Percentiles rank a stretch among this genome's conserved stretches.
Conservation (phyloP, 1,284 basidiomycete species). For the Heterobasidion parviporum region DNA sequence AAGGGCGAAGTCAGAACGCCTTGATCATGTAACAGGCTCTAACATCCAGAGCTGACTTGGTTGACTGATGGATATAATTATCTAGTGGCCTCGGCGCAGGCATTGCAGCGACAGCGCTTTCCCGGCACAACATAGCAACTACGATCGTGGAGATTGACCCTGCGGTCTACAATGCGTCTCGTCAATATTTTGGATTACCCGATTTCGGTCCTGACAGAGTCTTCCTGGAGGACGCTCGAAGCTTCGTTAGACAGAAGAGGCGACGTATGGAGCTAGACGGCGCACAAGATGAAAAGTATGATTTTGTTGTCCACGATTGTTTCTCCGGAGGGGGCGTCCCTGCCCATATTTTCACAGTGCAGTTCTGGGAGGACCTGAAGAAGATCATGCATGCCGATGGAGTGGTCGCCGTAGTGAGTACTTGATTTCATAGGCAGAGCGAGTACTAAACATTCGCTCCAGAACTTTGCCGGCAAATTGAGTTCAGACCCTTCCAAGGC, state of each 20-base stretch:
- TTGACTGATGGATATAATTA: neutral
- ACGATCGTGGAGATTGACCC: constrained; percentile 85
- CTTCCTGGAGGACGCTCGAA: constrained; percentile 69
- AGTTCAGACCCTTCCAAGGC: constrained; percentile 55
- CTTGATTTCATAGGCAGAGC: constrained; percentile 6
- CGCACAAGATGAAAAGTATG: constrained; percentile 38
- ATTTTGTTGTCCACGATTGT: constrained; percentile 83
- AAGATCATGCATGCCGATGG: constrained; percentile 61
- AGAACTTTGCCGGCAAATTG: constrained; percentile 71
- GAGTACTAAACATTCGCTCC: constrained; percentile 22
- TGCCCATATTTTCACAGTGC: constrained; percentile 68
- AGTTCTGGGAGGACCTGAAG: constrained; percentile 75
- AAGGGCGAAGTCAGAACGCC: constrained; percentile 37
- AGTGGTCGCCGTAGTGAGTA: constrained; percentile 70
- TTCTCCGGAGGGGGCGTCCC: constrained; percentile 88
- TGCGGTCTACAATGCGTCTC: constrained; percentile 78
- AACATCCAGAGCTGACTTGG: neutral
- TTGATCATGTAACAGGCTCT: constrained; percentile 54
- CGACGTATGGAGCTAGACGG: constrained; percentile 21
- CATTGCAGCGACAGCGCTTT: constrained; percentile 67
- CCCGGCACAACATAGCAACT: constrained; percentile 56
- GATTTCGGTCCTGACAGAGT: constrained; percentile 47
- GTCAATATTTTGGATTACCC: constrained; percentile 69
- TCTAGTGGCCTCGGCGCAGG: constrained; percentile 80
- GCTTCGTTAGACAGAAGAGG: constrained; percentile 45